These are phyloP conservation scores for Globisporangium okanoganense DNA, from an alignment of 352 stramenopile genomes.

Conservation along the genomic window DNA sequence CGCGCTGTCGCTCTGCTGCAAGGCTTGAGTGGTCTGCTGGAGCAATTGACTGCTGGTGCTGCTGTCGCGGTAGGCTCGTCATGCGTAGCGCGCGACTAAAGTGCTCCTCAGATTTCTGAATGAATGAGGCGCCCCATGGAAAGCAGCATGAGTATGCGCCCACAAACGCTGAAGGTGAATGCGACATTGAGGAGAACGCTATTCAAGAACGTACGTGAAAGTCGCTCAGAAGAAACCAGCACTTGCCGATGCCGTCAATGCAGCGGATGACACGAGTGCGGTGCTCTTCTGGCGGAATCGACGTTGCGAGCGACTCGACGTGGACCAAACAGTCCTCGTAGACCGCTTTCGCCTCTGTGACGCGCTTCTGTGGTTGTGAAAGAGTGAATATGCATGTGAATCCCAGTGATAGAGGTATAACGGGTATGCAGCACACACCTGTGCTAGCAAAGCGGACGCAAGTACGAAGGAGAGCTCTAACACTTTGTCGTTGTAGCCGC, in stretches of 20 bases:
- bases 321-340: conserved; percentile 33
- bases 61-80: not conserved
- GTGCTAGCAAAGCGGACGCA: conserved; percentile 30
- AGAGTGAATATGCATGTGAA: not conserved
- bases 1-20: conserved; percentile 24
- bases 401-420: no score
- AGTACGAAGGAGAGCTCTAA: conserved; percentile 34
- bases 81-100: conserved; percentile 35
- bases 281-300: not conserved
- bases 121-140: no score
- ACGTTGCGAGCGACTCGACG: conserved; percentile 18
- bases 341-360: conserved; percentile 30
- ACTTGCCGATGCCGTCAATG: conserved; percentile 46
- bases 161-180: not conserved
- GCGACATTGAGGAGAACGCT: not conserved
- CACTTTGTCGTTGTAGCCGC: conserved; percentile 46
- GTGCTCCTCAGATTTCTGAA: conserved; percentile 33
- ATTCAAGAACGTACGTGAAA: conserved; percentile 30
- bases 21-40: not conserved
- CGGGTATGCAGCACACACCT: conserved; percentile 26
- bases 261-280: conserved; percentile 26
- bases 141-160: not conserved
- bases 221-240: conserved; percentile 47
- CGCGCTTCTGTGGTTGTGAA: conserved; percentile 28
- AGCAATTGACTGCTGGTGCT: not conserved